Base-by-base conservation (phyloP, 2,329 filamentous ascomycete species). In the Diaporthe destruens region DNA sequence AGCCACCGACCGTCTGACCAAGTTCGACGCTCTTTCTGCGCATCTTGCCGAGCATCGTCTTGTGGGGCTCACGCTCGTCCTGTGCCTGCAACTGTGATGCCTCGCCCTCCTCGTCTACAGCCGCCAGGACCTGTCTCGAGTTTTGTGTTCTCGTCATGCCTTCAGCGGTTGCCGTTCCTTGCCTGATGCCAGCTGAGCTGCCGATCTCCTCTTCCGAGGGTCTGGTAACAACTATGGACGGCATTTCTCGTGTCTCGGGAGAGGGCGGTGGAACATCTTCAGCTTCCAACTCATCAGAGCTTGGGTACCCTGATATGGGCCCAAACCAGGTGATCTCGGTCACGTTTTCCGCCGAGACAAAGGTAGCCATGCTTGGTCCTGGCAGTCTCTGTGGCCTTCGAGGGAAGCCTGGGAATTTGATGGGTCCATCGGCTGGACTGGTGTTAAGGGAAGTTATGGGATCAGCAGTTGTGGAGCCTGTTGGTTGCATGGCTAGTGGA, bases 311-410 rank as follows among this genome's bases (percentile, higher is more conserved):
- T 49, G 61, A 66, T 53, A 66, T 32, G 59, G 55, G 39, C 12
- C 25, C 63, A 23, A 47, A 53, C 72, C 72, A 74, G 32, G 69
- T 72, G 51, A 72, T 69, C 25, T 69, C 51, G 16, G 72, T 69
- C 25, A 72, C 56, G 18, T 53, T 74, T 42, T 72, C 51, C 12
- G 25, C 59, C 2, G 66, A 71, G 53, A 72, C 20, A 5, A 74
- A 57, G 2, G 65, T 72, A 34, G 66, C 53, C 23, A 44, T 68
- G 7, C 32, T 67, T 6, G 59, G 51, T 29, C 54, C 36, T 32
- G 12, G 59, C 44, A 29, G 71, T 20, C 23, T 49, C 32, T 34
- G 55, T 16, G 23, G 47, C 23, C 25, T 39, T 36, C 25, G 32
- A 25, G 61, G 61, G 32, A 66, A 66, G 47, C 61, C 61, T 39